These are phyloP conservation scores for Cyberlindnera meyerae DNA, from an alignment of 805 yeast species.

Conservation along the genomic window DNA sequence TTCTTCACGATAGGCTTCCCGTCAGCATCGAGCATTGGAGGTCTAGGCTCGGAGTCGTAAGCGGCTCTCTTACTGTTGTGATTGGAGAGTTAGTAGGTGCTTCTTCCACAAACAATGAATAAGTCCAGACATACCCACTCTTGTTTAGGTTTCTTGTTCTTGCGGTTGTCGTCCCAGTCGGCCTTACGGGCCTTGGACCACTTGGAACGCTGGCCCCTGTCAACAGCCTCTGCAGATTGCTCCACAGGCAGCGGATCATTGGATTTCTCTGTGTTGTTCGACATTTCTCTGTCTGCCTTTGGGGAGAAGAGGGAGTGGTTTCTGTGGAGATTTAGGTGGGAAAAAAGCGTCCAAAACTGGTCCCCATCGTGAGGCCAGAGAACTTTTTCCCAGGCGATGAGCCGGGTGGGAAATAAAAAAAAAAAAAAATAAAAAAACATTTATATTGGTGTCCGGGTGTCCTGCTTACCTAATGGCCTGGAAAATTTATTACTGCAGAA, in stretches of 20 bases:
- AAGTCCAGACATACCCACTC: constrained; percentile 24
- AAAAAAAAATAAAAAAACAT: too few relatives aligned
- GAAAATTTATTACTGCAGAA: too few relatives aligned
- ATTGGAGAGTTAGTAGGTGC: constrained; percentile 7
- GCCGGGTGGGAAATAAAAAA: too few relatives aligned
- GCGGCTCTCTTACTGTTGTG: constrained; percentile 17
- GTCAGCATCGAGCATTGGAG: constrained; percentile 44
- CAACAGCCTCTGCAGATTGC: constrained; percentile 35
- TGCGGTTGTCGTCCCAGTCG: constrained; percentile 18
- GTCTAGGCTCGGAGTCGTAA: constrained; percentile 18
- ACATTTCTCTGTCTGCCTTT: too few relatives aligned
- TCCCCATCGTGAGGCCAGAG: too few relatives aligned
- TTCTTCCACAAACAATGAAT: neutral
- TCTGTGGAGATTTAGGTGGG: too few relatives aligned
- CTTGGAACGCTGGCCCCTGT: constrained; percentile 38
- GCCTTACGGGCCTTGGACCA: constrained; percentile 26
- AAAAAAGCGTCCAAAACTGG: too few relatives aligned
- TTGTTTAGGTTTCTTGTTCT: constrained; percentile 22
- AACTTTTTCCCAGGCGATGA: too few relatives aligned
- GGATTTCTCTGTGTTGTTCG: too few relatives aligned
- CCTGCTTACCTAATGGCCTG: neutral
- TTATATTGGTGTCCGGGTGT: constrained; percentile 8
- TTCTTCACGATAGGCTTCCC: constrained; percentile 60
- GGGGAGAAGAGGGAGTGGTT: too few relatives aligned
- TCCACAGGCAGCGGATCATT: constrained; percentile 24